Evolutionary conservation across 2,329 filamentous ascomycete genomes (phyloP).

Genomic region (Neurospora crassa): DNA sequence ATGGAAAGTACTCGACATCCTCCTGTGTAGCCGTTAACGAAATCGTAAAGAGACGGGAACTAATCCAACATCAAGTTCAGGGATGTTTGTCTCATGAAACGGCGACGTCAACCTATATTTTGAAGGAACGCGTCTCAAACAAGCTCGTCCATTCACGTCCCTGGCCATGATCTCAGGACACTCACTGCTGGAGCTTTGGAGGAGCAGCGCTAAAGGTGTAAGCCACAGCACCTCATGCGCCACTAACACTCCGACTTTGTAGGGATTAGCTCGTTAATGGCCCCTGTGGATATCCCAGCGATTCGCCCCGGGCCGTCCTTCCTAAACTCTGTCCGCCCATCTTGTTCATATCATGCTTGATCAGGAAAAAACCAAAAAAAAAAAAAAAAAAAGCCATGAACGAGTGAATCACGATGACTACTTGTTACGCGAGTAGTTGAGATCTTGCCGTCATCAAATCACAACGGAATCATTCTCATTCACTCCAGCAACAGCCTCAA

Average conservation of each 20-base stretch:
- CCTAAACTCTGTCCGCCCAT: too few species aligned
- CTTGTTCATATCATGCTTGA: too few species aligned
- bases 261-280: not conserved
- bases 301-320: too few species aligned
- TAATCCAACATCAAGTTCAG: not conserved
- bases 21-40: not conserved
- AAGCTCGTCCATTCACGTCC: not conserved
- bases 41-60: not conserved
- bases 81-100: not conserved
- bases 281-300: not conserved
- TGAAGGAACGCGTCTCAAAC: not conserved
- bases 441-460: not conserved
- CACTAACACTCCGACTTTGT: not conserved
- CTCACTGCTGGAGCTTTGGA: not conserved
- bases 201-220: not conserved
- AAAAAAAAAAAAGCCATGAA: too few species aligned
- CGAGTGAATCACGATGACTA: too few species aligned
- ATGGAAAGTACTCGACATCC: not conserved
- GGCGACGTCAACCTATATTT: not conserved
- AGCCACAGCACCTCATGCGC: not conserved
- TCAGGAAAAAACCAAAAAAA: too few species aligned
- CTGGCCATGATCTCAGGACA: not conserved
- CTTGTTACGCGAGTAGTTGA: not conserved
- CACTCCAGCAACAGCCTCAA: not conserved
- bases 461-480: not conserved